phyloP scores from a whole-genome alignment of 768 basidiomycete genomes.

The Leccinum arenicola region DNA sequence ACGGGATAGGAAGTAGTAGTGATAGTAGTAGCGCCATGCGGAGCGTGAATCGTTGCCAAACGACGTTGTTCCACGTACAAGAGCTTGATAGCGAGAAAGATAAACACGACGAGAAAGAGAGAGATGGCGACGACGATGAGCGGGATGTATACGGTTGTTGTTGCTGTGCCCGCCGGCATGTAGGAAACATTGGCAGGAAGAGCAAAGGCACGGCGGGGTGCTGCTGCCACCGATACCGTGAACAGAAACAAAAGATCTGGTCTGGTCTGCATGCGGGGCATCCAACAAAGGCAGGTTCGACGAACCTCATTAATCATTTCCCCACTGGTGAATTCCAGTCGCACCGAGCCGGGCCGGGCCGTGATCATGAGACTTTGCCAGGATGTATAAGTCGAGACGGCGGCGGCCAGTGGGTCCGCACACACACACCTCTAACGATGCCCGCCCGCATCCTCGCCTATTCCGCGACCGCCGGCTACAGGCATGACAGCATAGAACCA shows the following conservation, averaged over 20 bases:
- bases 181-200: constrained; percentile 8
- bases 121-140: constrained; percentile 13
- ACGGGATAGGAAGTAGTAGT: neutral
- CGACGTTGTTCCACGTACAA: constrained; percentile 31
- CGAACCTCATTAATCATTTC: neutral
- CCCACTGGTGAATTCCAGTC: constrained; percentile 19
- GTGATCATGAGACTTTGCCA: neutral
- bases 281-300: neutral
- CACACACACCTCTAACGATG: constrained; percentile 12
- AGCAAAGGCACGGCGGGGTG: constrained; percentile 9
- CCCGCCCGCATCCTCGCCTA: constrained; percentile 52
- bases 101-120: constrained; percentile 15
- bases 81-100: constrained; percentile 22
- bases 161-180: neutral
- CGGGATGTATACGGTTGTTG: constrained; percentile 6
- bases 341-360: neutral
- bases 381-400: neutral
- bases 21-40: neutral
- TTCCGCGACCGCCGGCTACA: constrained; percentile 57
- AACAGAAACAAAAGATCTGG: neutral
- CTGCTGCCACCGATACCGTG: neutral
- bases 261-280: neutral
- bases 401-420: neutral
- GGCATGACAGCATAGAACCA: constrained; percentile 76
- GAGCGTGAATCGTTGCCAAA: constrained; percentile 23